Evolutionary conservation across 2,329 filamentous ascomycete genomes (phyloP).

Genomic region (Aspergillus tamarii): DNA sequence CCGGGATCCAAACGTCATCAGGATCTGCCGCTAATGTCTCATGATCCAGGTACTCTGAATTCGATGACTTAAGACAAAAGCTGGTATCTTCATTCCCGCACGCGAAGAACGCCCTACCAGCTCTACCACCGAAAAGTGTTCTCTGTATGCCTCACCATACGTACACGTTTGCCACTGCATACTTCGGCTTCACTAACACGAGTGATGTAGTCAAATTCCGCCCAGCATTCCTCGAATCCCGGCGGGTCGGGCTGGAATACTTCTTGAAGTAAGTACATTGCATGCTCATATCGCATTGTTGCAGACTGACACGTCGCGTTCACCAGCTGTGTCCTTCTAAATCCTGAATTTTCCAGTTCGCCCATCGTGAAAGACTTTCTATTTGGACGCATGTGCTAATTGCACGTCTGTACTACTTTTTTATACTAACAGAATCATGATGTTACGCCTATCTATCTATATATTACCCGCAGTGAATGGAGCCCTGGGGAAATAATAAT

Average conservation of each 20-base stretch:
- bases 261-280: constrained; percentile 77
- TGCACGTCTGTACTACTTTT: background rate
- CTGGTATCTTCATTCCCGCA: constrained; percentile 81
- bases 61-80: constrained; percentile 76
- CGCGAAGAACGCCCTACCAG: constrained; percentile 83
- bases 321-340: constrained; percentile 79
- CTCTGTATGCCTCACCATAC: constrained; percentile 63
- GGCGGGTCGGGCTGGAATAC: constrained; percentile 81
- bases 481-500: background rate
- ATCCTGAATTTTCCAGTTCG: constrained; percentile 92
- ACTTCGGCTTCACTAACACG: constrained; percentile 14
- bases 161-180: background rate
- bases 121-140: constrained; percentile 86
- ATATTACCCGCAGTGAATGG: constrained; percentile 6
- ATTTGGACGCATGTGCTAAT: constrained; percentile 54
- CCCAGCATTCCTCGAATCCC: constrained; percentile 80
- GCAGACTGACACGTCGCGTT: background rate
- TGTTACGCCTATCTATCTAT: constrained; percentile 6
- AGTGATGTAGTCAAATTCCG: constrained; percentile 65
- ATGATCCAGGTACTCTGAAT: constrained; percentile 77
- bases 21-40: constrained; percentile 23
- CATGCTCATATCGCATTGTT: background rate
- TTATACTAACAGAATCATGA: constrained; percentile 7
- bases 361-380: constrained; percentile 89
- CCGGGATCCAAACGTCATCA: background rate